Evolutionary conservation across 352 stramenopile species (phyloP).

Genomic region (Pythium pyrilobum): DNA sequence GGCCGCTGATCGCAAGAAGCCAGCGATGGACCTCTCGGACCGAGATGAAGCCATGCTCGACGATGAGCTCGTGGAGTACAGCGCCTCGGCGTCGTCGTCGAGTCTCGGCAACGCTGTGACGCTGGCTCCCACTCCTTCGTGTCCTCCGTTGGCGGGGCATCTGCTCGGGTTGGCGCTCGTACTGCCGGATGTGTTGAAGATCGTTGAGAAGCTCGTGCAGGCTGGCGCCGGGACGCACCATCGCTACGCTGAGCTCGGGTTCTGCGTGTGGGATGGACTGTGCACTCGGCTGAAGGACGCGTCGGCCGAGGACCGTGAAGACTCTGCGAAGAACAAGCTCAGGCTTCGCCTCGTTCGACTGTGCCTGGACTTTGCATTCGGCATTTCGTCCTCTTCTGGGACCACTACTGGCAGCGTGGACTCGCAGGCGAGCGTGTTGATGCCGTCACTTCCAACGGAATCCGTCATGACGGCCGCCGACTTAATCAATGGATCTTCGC

Average conservation of each 20-base stretch:
- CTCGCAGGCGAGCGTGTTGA: conserved; percentile 15
- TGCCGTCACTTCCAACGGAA: conserved; percentile 6
- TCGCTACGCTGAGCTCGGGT: conserved; percentile 7
- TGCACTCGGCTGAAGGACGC: conserved; percentile 30
- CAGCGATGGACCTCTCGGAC: conserved; percentile 11
- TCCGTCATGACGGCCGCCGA: conserved; percentile 8
- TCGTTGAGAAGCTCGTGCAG: conserved; percentile 29
- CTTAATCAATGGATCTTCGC: conserved; percentile 16
- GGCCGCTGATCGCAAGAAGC: not conserved
- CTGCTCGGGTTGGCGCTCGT: conserved; percentile 46
- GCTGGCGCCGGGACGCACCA: conserved; percentile 7
- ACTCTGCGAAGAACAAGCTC: conserved; percentile 22
- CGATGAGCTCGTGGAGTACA: conserved; percentile 3
- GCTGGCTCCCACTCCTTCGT: conserved; percentile 10
- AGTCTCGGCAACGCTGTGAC: not conserved
- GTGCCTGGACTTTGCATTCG: conserved; percentile 53
- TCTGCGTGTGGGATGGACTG: conserved; percentile 34
- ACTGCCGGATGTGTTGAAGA: conserved; percentile 36
- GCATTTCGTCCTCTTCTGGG: conserved; percentile 14
- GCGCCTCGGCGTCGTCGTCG: not conserved
- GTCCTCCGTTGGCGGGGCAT: conserved; percentile 11
- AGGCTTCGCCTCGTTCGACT: conserved; percentile 36
- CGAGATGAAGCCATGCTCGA: conserved; percentile 9
- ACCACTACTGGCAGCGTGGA: conserved; percentile 3
- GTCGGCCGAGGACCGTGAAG: not conserved